Percentiles rank a stretch among this genome's conserved stretches.
phyloP scores from a whole-genome alignment of 805 yeast species.

The Kazachstania taianensis region DNA sequence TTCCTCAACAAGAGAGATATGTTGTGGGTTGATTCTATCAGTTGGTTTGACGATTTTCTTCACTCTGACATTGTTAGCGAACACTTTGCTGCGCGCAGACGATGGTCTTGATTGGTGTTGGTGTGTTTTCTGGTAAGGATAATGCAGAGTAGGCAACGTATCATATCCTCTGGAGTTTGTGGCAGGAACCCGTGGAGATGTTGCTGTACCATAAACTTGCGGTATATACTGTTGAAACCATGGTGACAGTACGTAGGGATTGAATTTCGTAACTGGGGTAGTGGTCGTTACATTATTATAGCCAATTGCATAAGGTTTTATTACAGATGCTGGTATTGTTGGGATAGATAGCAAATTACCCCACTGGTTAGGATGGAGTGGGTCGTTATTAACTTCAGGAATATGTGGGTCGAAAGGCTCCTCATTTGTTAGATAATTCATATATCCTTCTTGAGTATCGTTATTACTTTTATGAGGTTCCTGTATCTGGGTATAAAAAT shows the following conservation, averaged over 20 bases:
- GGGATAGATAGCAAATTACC: not conserved
- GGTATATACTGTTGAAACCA: conserved; percentile 1
- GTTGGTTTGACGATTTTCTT: not conserved
- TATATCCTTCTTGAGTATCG: no score
- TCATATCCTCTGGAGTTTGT: conserved; percentile 1
- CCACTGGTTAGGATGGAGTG: no score
- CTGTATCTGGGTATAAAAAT: no score
- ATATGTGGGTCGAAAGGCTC: no score
- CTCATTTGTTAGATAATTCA: no score
- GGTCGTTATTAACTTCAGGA: no score
- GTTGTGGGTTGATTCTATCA: not conserved
- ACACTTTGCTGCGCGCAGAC: conserved; percentile 9
- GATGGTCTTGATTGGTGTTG: conserved; percentile 4
- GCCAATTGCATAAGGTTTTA: not conserved
- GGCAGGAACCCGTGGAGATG: not conserved
- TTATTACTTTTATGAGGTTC: no score
- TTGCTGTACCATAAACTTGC: not conserved
- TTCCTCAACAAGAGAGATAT: no score
- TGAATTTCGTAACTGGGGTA: conserved; percentile 3
- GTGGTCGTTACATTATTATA: no score
- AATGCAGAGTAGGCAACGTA: not conserved
- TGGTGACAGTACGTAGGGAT: conserved; percentile 1
- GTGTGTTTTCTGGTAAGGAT: not conserved
- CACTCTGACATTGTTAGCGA: conserved; percentile 1
- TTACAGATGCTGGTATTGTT: not conserved